Evolutionary conservation across 306 rosid genomes (phyloP), one percentile per base, ranked within the genome.

Genomic region (Cucurbita pepo): DNA sequence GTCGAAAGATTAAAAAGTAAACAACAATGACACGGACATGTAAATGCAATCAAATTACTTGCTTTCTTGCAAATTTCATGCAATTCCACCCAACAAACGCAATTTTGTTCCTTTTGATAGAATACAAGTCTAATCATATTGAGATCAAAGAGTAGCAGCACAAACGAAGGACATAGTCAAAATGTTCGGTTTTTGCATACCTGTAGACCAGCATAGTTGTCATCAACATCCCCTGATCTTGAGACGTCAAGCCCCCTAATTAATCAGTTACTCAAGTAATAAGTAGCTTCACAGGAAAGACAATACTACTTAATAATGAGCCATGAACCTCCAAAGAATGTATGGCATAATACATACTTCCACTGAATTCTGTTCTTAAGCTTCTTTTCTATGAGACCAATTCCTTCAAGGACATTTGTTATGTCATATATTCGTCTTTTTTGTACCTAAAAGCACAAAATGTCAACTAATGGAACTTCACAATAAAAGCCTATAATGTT

Each of bases 341-440:
- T 5, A 62, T 66, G 80, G 77, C 48, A 61, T 66, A 80, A 43
- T 69, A 69, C 97, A 58, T 87, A 94, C 98, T 94, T 94, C 98
- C 97, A 90, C 73, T 94, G 98, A 81, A 94, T 94, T 86, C 97
- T 88, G 77, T 94, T 94, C 83, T 94, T 94, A 61, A 90, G 97
- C 82, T 89, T 94, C 85, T 94, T 94, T 79, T 94, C 99, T 81
- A 94, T 94, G 22, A 94, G 99, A 77, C 99, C 99, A 77, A 94
- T 91, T 85, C 97, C 97, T 86, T 94, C 99, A 37, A 94, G 96
- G 76, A 94, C 99, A 84, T 94, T 90, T 76, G 99, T 94, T 83
- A 90, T 94, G 76, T 94, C 99, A 81, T 94, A 94, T 87, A 94
- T 94, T 65, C 99, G 87, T 75, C 99, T 86, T 85, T 94, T 90